phyloP scores from a whole-genome alignment of 2,329 filamentous ascomycete genomes.

The Didymosphaeria variabile region DNA sequence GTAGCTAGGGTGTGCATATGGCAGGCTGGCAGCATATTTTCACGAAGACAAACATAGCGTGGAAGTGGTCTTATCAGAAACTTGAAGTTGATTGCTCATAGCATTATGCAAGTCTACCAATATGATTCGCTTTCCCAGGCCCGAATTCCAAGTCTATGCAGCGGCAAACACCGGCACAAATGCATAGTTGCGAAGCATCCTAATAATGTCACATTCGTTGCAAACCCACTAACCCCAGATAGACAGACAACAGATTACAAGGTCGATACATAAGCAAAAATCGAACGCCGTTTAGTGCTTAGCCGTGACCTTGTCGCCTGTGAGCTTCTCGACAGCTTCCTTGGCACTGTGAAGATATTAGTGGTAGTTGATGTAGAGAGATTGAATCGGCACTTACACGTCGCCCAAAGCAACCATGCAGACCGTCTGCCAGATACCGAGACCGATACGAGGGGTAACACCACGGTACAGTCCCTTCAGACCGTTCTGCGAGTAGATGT shows the following conservation, averaged over 20 bases:
- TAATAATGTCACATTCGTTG: slow-evolving; percentile 15
- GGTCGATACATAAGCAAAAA: slow-evolving; percentile 15
- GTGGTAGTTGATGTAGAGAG: slow-evolving; percentile 14
- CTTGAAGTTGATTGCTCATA: background rate
- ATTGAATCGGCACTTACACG: slow-evolving; percentile 71
- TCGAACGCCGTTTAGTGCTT: slow-evolving; percentile 64
- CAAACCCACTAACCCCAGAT: slow-evolving; percentile 11
- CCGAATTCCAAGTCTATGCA: slow-evolving; percentile 7
- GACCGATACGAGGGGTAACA: slow-evolving; percentile 90
- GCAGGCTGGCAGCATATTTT: background rate
- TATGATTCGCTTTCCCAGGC: background rate
- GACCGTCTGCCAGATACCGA: slow-evolving; percentile 98
- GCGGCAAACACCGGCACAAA: background rate
- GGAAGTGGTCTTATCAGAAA: background rate
- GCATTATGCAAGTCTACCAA: slow-evolving; percentile 15
- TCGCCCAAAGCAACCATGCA: slow-evolving; percentile 99
- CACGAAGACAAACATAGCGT: background rate
- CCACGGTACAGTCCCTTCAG: slow-evolving; percentile 94
- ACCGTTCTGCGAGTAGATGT: slow-evolving; percentile 92
- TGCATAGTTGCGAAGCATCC: slow-evolving; percentile 9
- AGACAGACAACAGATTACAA: slow-evolving; percentile 8
- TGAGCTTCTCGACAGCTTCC: slow-evolving; percentile 71
- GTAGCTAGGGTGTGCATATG: background rate
- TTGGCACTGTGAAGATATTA: slow-evolving; percentile 63
- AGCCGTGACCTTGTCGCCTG: slow-evolving; percentile 69